A percentile compares a stretch with the other conserved stretches of the same genome.
These are phyloP conservation scores for Zopfia rhizophila DNA, from an alignment of 2,329 filamentous ascomycete species.

Conservation along the genomic window DNA sequence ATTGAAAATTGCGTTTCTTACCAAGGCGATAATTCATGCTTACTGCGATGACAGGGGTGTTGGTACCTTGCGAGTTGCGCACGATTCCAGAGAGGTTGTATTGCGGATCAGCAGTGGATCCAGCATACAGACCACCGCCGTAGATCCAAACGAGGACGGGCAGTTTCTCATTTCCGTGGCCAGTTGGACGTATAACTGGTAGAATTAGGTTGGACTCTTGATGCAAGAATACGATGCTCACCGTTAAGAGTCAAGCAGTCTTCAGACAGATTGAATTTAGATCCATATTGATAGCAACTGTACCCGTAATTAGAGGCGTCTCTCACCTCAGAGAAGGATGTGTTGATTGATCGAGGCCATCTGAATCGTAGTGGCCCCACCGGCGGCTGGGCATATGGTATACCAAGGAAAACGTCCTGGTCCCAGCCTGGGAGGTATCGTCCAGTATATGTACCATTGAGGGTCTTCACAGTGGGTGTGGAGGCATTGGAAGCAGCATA, in stretches of 20 bases:
- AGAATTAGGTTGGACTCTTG: background rate
- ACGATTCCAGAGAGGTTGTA: slow-evolving; percentile 30
- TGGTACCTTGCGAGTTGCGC: slow-evolving; percentile 2
- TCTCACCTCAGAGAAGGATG: slow-evolving; percentile 28
- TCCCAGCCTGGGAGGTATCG: slow-evolving; percentile 38
- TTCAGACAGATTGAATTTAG: slow-evolving; percentile 55
- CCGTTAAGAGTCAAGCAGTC: slow-evolving; percentile 60
- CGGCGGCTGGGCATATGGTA: slow-evolving; percentile 44
- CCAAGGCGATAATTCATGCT: slow-evolving; percentile 73
- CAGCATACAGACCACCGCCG: slow-evolving; percentile 45
- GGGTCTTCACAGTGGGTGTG: background rate
- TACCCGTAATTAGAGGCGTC: slow-evolving; percentile 32
- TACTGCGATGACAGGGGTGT: slow-evolving; percentile 34
- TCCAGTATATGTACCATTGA: slow-evolving; percentile 36
- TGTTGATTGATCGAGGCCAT: background rate
- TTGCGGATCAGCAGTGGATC: slow-evolving; percentile 44
- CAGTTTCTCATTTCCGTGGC: slow-evolving; percentile 31
- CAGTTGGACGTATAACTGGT: slow-evolving; percentile 55
- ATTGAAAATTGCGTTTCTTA: too few species aligned
- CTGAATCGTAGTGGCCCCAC: slow-evolving; percentile 3
- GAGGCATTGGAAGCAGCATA: too few species aligned
- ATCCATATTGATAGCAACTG: slow-evolving; percentile 60
- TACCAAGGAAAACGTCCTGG: slow-evolving; percentile 43
- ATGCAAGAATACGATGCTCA: slow-evolving; percentile 8
- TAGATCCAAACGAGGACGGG: slow-evolving; percentile 45